Percentiles rank a stretch among this genome's conserved stretches.
Evolutionary conservation across 352 stramenopile species (phyloP).

Genomic region (Pythium plurisporium): DNA sequence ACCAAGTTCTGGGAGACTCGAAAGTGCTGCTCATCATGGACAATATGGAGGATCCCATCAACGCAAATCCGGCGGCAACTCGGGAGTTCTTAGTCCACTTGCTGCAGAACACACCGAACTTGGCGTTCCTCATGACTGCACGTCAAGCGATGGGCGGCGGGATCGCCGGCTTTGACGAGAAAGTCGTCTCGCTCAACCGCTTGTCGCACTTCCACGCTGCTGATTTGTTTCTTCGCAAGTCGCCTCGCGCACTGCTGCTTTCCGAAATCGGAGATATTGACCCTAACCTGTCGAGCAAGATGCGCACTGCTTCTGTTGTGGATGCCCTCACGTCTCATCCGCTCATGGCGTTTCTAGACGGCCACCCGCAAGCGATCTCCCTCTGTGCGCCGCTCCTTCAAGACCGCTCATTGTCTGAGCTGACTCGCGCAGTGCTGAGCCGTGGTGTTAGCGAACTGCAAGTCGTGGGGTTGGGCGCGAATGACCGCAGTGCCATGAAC

Average conservation of each 20-base stretch:
- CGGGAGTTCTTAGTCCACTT: slow-evolving; percentile 62
- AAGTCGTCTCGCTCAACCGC: slow-evolving; percentile 73
- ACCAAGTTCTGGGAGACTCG: slow-evolving; percentile 48
- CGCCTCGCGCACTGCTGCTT: slow-evolving; percentile 52
- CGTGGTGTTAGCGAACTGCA: slow-evolving; percentile 66
- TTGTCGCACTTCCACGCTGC: slow-evolving; percentile 65
- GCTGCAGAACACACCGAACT: slow-evolving; percentile 50
- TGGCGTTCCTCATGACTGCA: slow-evolving; percentile 71
- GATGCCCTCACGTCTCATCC: slow-evolving; percentile 61
- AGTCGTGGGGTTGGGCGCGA: slow-evolving; percentile 53
- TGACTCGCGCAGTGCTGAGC: slow-evolving; percentile 68
- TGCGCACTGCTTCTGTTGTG: slow-evolving; percentile 39
- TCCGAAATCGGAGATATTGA: slow-evolving; percentile 65
- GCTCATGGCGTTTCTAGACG: slow-evolving; percentile 77
- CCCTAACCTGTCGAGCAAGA: slow-evolving; percentile 17
- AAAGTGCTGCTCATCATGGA: slow-evolving; percentile 71
- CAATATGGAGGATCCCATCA: slow-evolving; percentile 82
- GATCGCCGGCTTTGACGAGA: slow-evolving; percentile 71
- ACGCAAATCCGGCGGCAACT: slow-evolving; percentile 48
- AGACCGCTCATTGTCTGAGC: slow-evolving; percentile 64
- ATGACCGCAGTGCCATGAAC: slow-evolving; percentile 69
- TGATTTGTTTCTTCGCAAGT: slow-evolving; percentile 77
- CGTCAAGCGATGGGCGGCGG: slow-evolving; percentile 67
- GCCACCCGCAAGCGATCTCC: slow-evolving; percentile 77
- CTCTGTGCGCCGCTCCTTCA: slow-evolving; percentile 69